A percentile compares a stretch with the other conserved stretches of the same genome.
Conservation (phyloP, 1,284 basidiomycete genomes). For the Chiua sp. region DNA sequence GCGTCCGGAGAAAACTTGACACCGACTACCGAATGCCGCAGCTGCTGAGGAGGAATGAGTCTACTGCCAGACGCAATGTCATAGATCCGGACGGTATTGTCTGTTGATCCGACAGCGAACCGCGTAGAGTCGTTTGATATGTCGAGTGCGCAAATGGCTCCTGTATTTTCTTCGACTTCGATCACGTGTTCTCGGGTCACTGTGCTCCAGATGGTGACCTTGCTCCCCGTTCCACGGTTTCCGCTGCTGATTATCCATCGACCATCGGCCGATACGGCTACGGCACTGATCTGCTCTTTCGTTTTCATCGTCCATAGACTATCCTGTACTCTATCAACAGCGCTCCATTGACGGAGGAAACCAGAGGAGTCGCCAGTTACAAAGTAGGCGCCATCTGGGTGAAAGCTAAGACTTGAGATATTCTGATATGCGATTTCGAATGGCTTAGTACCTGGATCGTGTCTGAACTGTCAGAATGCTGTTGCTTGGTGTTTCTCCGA, state of each 20-base stretch:
- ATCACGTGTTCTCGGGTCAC: not conserved
- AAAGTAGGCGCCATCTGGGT: not conserved
- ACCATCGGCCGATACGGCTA: not conserved
- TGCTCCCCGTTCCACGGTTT: not conserved
- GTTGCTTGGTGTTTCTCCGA: no score
- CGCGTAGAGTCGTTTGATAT: conserved; percentile 5
- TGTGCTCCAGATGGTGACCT: not conserved
- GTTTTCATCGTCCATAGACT: not conserved
- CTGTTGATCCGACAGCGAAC: conserved; percentile 9
- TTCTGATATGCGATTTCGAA: not conserved
- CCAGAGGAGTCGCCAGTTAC: not conserved
- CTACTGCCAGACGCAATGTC: conserved; percentile 6
- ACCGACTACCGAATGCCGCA: not conserved
- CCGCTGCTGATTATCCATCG: conserved; percentile 1
- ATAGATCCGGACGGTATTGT: conserved; percentile 9
- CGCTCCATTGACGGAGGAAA: not conserved
- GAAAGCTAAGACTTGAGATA: not conserved
- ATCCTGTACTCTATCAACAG: not conserved
- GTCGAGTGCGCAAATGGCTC: conserved; percentile 5
- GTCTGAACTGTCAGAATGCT: not conserved
- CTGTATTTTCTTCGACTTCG: not conserved
- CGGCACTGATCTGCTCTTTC: not conserved
- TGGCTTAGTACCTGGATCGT: not conserved
- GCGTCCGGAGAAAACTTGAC: conserved; percentile 18
- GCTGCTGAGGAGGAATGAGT: conserved; percentile 9